phyloP scores from a whole-genome alignment of 148 eudicot species.

The Amaranthus hypochondriacus region DNA sequence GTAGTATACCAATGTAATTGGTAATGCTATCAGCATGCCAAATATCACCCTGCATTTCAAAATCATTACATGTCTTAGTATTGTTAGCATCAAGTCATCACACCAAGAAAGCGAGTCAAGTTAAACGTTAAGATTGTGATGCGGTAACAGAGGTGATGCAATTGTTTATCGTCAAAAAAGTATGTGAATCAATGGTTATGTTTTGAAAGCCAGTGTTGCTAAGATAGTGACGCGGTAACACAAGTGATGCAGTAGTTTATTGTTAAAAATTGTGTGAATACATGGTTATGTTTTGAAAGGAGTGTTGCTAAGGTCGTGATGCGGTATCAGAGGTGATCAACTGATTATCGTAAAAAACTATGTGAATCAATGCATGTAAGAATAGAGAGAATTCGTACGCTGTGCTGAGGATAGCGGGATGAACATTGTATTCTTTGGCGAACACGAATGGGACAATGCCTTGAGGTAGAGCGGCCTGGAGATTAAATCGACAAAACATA shows the following conservation, averaged over 20 bases:
- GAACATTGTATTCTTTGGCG: slow-evolving; percentile 37
- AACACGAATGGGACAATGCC: slow-evolving; percentile 35
- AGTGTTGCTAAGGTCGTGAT: neutral
- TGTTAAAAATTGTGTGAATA: too few relatives aligned
- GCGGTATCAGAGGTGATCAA: neutral
- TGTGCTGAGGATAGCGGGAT: slow-evolving; percentile 36
- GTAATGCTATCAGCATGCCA: slow-evolving; percentile 67
- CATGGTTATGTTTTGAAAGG: too few relatives aligned
- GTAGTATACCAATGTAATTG: slow-evolving; percentile 58
- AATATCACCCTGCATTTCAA: slow-evolving; percentile 54
- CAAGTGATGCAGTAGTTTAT: too few relatives aligned
- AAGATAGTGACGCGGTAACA: too few relatives aligned
- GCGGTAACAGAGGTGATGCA: neutral
- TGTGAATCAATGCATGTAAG: neutral
- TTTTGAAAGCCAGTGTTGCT: too few relatives aligned
- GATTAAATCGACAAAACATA: neutral
- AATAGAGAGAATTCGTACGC: slow-evolving; percentile 22
- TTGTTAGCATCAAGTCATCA: neutral
- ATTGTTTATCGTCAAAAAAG: too few relatives aligned
- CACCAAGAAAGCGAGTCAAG: neutral
- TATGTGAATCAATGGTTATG: too few relatives aligned
- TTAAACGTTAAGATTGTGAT: neutral
- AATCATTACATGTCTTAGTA: neutral
- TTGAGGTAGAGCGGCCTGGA: slow-evolving; percentile 35
- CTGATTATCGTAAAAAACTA: too few relatives aligned